A percentile compares a stretch with the other conserved stretches of the same genome.
These are phyloP conservation scores for Pilobolus umbonatus DNA, from an alignment of 192 early-diverging fungal genomes.

Conservation along the genomic window DNA sequence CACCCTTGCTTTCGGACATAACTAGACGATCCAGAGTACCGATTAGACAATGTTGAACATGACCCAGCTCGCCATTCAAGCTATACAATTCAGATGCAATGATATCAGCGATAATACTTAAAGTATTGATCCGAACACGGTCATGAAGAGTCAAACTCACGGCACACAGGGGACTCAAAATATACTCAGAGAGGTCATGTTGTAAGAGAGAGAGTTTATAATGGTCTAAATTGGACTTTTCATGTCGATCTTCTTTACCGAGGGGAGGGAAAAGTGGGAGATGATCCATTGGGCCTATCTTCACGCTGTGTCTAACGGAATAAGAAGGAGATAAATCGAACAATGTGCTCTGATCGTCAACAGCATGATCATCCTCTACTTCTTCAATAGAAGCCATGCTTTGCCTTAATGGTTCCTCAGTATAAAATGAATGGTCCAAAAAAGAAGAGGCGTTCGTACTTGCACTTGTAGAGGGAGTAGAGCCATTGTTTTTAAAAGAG, in stretches of 20 bases:
- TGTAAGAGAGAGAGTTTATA: slow-evolving; percentile 12
- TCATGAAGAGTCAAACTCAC: slow-evolving; percentile 37
- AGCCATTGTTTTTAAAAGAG: too few species aligned
- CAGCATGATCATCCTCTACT: slow-evolving; percentile 7
- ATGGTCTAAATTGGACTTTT: neutral
- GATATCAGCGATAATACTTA: slow-evolving; percentile 33
- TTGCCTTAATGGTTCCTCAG: neutral
- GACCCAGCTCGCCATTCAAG: slow-evolving; percentile 20
- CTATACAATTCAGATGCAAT: slow-evolving; percentile 29
- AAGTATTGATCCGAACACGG: slow-evolving; percentile 29
- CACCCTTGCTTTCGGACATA: slow-evolving; percentile 39
- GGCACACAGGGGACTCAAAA: slow-evolving; percentile 35
- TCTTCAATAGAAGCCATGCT: slow-evolving; percentile 14
- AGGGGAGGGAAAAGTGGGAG: neutral
- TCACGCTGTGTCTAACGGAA: neutral
- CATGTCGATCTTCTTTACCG: neutral
- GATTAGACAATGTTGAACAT: slow-evolving; percentile 31
- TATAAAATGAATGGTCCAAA: neutral
- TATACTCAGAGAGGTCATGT: slow-evolving; percentile 18
- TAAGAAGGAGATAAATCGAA: too few species aligned
- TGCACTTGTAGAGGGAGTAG: too few species aligned
- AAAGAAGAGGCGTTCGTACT: too few species aligned
- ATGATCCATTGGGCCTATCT: neutral
- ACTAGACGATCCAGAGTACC: slow-evolving; percentile 35
- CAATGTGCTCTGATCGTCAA: too few species aligned